Base-by-base conservation (phyloP, 257 asterid genomes). In the Cordia subcordata region DNA sequence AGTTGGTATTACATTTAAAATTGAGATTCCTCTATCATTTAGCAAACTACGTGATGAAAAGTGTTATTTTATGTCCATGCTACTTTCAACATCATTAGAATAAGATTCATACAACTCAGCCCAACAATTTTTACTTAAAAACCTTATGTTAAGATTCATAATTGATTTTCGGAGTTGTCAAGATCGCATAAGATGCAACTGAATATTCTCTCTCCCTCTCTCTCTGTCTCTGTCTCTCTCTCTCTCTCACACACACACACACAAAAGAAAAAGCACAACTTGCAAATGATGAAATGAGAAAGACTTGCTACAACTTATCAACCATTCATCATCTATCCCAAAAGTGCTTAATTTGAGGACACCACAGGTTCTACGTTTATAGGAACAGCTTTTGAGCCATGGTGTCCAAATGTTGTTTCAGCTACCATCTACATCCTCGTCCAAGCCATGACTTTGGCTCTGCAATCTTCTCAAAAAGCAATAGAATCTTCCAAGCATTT, bases 361-460 rank as follows among this genome's bases (percentile, higher is more conserved):
- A 53, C 67, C 63, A 68, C 70, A 66, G 60, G 53, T 61, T 74
- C 79, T 70, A 12, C 21, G 12, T 63, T 47, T 20, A 57, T 62
- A 50, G 72, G 71, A 65, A 59, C 74, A 51, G 46, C 44, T 42
- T 16, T 1, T 13, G n/a, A 64, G 14, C 45, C 64, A 89, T 86
- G 90, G 57, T 60, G 53, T 81, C 90, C 75, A 79, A 64, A 65
- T 71, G 68, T 39, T 39, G 8, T 18, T 39, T 84, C 22, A 68
- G 58, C 77, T 75, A 78, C 68, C 49, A 57, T 68, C 78, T 61
- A 69, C 83, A 74, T 75, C 82, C 20, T 68, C 77, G 66, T 64
- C 73, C 75, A 74, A 82, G 61, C 67, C 75, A 22, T 61, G 44
- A 23, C 27, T 15, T n/a, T 23, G 16, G 4, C 55, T 22, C 69